Evolutionary conservation across 345 rosid genomes (phyloP).

Genomic region (Gossypium anomalum): DNA sequence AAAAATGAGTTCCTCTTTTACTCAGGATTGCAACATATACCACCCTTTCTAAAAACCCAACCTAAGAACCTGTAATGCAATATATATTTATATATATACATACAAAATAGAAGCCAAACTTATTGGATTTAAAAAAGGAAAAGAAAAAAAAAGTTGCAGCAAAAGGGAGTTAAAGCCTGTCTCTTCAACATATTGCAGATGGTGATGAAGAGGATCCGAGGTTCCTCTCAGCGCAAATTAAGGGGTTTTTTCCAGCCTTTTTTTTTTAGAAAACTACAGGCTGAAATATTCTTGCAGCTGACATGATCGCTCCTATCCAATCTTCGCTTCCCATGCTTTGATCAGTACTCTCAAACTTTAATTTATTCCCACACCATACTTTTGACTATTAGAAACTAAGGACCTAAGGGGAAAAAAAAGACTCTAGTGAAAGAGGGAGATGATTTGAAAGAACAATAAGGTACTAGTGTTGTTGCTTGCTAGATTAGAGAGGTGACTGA

Average conservation of each 20-base stretch:
- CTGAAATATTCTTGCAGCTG: conserved; percentile 48
- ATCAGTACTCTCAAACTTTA: conserved; percentile 18
- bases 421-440: conserved; percentile 43
- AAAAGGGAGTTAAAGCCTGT: conserved; percentile 21
- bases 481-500: conserved; percentile 76
- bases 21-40: conserved; percentile 28
- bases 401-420: conserved; percentile 22
- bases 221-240: conserved; percentile 73
- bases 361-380: conserved; percentile 1
- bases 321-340: conserved; percentile 46
- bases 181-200: conserved; percentile 26
- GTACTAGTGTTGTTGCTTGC: conserved; percentile 16
- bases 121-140: conserved; percentile 11
- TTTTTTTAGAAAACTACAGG: conserved; percentile 35
- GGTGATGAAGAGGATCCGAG: conserved; percentile 68
- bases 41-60: conserved; percentile 22
- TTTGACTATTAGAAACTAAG: conserved; percentile 15
- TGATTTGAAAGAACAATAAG: conserved; percentile 26
- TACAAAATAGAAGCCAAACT: conserved; percentile 30
- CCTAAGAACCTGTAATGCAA: conserved; percentile 24
- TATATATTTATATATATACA: conserved; percentile 33
- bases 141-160: conserved; percentile 27
- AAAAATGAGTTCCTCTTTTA: conserved; percentile 22
- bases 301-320: conserved; percentile 91
- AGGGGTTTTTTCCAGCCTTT: conserved; percentile 31